Evolutionary conservation across 768 basidiomycete species (phyloP), one percentile per base, ranked within the genome.

Genomic region (Pulveroboletus sp.): DNA sequence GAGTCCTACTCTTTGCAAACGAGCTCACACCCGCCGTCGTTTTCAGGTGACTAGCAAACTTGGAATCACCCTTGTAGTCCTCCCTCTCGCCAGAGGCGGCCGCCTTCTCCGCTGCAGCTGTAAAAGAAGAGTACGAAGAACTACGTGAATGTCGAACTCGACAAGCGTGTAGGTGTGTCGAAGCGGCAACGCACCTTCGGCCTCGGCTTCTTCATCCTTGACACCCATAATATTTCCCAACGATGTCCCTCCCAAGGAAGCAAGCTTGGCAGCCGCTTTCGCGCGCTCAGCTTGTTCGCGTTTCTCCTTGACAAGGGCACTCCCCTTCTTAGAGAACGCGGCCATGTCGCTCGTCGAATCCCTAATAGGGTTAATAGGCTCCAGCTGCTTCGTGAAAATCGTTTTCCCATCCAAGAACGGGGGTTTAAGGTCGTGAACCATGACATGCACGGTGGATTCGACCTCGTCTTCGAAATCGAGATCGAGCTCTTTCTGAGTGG

Each of bases 191-290:
- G 70, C 69, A 91, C 89, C 90, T 70, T 92, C 90, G 23, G 90
- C 92, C 55, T 90, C 90, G 12, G 89, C 92, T 54, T 93, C 91
- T 57, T 94, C 91, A 53, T 98, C 93, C 67, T 88, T 90, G 17
- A 98, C 91, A 14, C 97, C 97, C 85, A 97, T 91, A 52, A 98
- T 86, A 65, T 99, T 98, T 17, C 97, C 97, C n/a, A 99, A 75
- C 0, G 87, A 77, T 0, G 94, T 97, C 19, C 97, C 97, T 20
- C 92, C 90, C 13, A 98, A 73, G 0, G 87, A 83, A 17, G 95
- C 94, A 14, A 97, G 76, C 68, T 97, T 98, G 3, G 95, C 94
- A 0, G 97, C 94, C 4, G 94, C 95, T 69, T 94, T 97, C 21
- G 89, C 89, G 11, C 97, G 79, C 69, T 99, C 97, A 3, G 94